Conservation (phyloP, 805 yeast genomes). For the Candida gorgasii region DNA sequence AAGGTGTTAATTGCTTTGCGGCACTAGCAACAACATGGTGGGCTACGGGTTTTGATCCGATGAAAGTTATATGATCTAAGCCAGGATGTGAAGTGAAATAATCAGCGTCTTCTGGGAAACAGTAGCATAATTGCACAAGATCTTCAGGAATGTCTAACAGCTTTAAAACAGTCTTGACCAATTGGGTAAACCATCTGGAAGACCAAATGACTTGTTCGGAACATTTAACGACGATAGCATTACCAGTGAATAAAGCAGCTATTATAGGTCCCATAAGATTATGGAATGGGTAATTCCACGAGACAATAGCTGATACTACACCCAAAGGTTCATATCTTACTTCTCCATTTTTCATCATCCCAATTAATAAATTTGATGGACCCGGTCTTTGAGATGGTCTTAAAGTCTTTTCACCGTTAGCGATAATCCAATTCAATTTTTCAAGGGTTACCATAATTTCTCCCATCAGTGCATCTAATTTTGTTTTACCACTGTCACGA, state of each 20-base stretch:
- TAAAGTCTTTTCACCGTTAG: constrained; percentile 75
- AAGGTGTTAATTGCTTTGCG: constrained; percentile 84
- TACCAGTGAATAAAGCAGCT: constrained; percentile 88
- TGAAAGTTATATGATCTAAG: constrained; percentile 86
- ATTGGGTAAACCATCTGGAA: constrained; percentile 69
- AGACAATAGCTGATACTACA: constrained; percentile 83
- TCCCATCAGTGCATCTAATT: constrained; percentile 95
- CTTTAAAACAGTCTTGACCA: constrained; percentile 70
- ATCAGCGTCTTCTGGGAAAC: constrained; percentile 89
- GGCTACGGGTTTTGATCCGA: constrained; percentile 95
- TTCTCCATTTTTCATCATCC: constrained; percentile 83
- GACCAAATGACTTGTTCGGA: constrained; percentile 97
- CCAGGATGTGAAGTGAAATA: constrained; percentile 81
- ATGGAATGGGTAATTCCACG: constrained; percentile 98
- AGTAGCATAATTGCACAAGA: constrained; percentile 82
- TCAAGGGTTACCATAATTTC: constrained; percentile 94
- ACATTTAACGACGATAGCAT: constrained; percentile 88
- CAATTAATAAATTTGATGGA: constrained; percentile 80
- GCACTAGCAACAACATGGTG: constrained; percentile 84
- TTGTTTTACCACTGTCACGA: constrained; percentile 94
- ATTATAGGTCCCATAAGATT: constrained; percentile 90
- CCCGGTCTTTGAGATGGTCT: constrained; percentile 79
- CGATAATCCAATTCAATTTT: constrained; percentile 85
- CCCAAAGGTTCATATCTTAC: constrained; percentile 92
- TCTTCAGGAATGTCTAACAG: constrained; percentile 77